Evolutionary conservation across 495 filamentous ascomycete genomes (phyloP).

Genomic region (Opeltia flavorubescens): DNA sequence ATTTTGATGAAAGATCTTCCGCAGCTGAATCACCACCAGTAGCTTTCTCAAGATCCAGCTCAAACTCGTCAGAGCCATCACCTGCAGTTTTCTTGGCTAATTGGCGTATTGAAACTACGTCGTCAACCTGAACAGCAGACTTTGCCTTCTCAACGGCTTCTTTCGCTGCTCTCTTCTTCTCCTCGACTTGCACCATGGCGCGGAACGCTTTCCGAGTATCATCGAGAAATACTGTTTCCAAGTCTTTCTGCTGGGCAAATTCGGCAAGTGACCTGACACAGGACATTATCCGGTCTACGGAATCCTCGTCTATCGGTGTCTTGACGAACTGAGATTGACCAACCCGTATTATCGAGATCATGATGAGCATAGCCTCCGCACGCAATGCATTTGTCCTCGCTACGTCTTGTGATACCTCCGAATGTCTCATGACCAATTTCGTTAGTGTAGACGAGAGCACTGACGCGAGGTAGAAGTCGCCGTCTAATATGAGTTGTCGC

Average conservation of each 20-base stretch:
- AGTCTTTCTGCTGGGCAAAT: slow-evolving; percentile 73
- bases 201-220: slow-evolving; percentile 94
- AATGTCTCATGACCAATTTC: slow-evolving; percentile 96
- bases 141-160: slow-evolving; percentile 86
- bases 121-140: slow-evolving; percentile 87
- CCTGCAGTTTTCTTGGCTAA: slow-evolving; percentile 80
- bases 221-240: slow-evolving; percentile 86
- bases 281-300: slow-evolving; percentile 91
- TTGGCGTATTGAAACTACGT: slow-evolving; percentile 83
- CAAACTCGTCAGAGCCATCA: slow-evolving; percentile 74
- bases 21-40: slow-evolving; percentile 75
- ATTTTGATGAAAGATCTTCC: slow-evolving; percentile 82
- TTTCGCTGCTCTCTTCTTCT: slow-evolving; percentile 89
- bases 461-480: slow-evolving; percentile 92
- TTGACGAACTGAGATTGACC: slow-evolving; percentile 97
- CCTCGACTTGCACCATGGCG: slow-evolving; percentile 95
- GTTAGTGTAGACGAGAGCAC: slow-evolving; percentile 90
- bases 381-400: slow-evolving; percentile 87
- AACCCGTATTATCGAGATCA: slow-evolving; percentile 96
- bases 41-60: slow-evolving; percentile 83
- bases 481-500: slow-evolving; percentile 88
- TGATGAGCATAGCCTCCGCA: slow-evolving; percentile 97
- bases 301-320: slow-evolving; percentile 94
- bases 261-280: slow-evolving; percentile 89
- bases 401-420: slow-evolving; percentile 76